phyloP scores from a whole-genome alignment of 805 yeast species.

The Metschnikowia sp. region DNA sequence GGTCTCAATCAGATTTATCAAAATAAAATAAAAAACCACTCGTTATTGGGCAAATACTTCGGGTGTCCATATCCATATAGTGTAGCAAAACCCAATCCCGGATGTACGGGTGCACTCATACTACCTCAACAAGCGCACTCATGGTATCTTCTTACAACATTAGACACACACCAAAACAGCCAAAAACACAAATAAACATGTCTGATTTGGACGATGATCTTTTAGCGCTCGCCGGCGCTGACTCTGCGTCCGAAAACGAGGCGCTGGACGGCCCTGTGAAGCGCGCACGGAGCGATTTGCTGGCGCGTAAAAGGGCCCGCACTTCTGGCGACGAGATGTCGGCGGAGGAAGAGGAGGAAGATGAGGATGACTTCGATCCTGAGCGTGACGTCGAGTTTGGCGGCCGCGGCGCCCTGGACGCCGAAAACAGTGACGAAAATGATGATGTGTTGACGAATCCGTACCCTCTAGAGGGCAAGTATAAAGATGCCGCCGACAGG shows the following conservation, averaged over 20 bases:
- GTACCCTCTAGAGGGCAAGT: conserved; percentile 91
- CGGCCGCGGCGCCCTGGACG: conserved; percentile 27
- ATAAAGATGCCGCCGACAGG: conserved; percentile 77
- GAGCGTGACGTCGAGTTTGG: conserved; percentile 28
- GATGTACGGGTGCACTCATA: too few species aligned
- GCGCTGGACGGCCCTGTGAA: conserved; percentile 27
- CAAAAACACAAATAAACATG: conserved; percentile 36
- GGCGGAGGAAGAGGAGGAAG: conserved; percentile 23
- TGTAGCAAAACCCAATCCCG: too few species aligned
- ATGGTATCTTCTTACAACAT: too few species aligned
- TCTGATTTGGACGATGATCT: conserved; percentile 91
- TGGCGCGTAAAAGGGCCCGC: conserved; percentile 10
- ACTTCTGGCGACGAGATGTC: conserved; percentile 27
- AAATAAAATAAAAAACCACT: too few species aligned
- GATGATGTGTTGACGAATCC: conserved; percentile 50
- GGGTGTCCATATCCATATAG: too few species aligned
- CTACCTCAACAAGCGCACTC: too few species aligned
- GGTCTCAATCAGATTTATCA: background rate
- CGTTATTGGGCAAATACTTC: too few species aligned
- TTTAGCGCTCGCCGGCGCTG: conserved; percentile 73
- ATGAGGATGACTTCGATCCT: conserved; percentile 11
- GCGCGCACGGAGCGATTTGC: conserved; percentile 24
- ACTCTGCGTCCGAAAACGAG: conserved; percentile 48
- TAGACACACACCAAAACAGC: background rate
- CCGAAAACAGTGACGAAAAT: conserved; percentile 19